These are phyloP conservation scores for Coemansia sp. DNA, from an alignment of 192 early-diverging fungal genomes.

Conservation along the genomic window DNA sequence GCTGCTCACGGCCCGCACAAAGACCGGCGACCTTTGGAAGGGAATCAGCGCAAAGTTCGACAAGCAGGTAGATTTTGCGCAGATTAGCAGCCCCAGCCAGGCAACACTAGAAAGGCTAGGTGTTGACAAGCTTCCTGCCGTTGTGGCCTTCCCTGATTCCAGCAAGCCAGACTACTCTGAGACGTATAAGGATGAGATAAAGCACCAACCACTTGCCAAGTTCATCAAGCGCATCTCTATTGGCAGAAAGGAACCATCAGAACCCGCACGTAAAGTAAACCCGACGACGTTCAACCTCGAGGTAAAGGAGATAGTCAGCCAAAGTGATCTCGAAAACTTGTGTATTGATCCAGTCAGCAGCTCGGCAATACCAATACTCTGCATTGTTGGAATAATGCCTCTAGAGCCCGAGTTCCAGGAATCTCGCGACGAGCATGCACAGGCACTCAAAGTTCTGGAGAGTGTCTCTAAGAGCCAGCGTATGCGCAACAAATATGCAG, in stretches of 20 bases:
- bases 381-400: constrained; percentile 28
- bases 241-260: constrained; percentile 19
- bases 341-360: constrained; percentile 46
- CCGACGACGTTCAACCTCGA: neutral
- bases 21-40: constrained; percentile 80
- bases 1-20: constrained; percentile 76
- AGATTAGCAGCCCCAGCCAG: constrained; percentile 60
- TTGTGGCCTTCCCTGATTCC: constrained; percentile 63
- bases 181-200: constrained; percentile 65
- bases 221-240: constrained; percentile 35
- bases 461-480: constrained; percentile 17
- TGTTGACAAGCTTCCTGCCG: constrained; percentile 64
- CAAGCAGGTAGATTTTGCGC: constrained; percentile 69
- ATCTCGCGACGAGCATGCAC: constrained; percentile 35
- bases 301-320: constrained; percentile 53
- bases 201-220: constrained; percentile 57
- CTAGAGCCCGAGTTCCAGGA: constrained; percentile 41
- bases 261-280: constrained; percentile 9
- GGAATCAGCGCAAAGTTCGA: constrained; percentile 78
- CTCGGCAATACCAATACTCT: constrained; percentile 58
- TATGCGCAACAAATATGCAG: constrained; percentile 31
- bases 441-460: constrained; percentile 20
- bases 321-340: constrained; percentile 53
- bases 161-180: constrained; percentile 41
- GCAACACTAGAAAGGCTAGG: constrained; percentile 58